A percentile compares a stretch with the other conserved stretches of the same genome.
These are phyloP conservation scores for Logfia minima DNA, from an alignment of 129 eudicot species.

Conservation along the genomic window DNA sequence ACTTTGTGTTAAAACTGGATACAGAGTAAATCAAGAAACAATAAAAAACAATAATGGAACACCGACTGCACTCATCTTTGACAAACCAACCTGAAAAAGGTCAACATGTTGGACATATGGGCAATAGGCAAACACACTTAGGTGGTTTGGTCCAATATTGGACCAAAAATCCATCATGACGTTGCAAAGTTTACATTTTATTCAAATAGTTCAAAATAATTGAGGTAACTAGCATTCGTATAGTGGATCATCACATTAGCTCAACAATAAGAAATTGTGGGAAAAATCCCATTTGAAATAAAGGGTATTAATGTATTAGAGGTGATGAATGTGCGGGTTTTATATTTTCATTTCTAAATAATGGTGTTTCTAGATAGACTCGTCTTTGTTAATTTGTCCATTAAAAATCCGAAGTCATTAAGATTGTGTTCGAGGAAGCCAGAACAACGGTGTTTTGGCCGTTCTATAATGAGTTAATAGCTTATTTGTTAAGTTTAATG, in stretches of 20 bases:
- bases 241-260: neutral
- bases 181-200: neutral
- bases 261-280: neutral
- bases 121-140: neutral
- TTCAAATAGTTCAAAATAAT: neutral
- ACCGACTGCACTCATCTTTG: neutral
- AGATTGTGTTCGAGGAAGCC: too few species aligned
- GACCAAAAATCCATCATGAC: neutral
- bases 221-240: neutral
- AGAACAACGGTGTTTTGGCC: too few species aligned
- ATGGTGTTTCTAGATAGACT: too few species aligned
- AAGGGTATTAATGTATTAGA: neutral
- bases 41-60: too few species aligned
- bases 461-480: too few species aligned
- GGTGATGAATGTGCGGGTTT: too few species aligned
- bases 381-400: too few species aligned
- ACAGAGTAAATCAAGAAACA: neutral
- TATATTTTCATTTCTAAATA: too few species aligned
- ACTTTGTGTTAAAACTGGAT: neutral
- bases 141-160: neutral
- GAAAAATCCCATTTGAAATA: neutral
- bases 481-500: too few species aligned
- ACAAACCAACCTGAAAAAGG: neutral
- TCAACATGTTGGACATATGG: neutral
- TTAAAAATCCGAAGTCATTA: too few species aligned